phyloP scores from a whole-genome alignment of 176 grass and related monocot genomes.

The Thalia dealbata region DNA sequence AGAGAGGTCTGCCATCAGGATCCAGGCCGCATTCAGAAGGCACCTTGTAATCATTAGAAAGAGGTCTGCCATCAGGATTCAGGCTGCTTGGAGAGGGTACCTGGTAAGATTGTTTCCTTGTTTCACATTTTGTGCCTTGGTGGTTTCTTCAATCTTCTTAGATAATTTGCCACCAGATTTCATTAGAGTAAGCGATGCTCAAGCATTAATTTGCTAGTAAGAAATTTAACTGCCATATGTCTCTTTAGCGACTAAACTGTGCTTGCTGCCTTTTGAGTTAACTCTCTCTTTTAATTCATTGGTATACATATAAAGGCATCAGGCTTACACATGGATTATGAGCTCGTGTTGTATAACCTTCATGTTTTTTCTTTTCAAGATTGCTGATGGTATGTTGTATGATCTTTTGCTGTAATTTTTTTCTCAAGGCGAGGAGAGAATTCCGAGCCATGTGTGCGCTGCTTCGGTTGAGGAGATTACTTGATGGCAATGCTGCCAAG shows the following conservation, averaged over 20 bases:
- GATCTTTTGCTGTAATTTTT: not conserved
- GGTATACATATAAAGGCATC: not conserved
- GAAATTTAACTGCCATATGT: not conserved
- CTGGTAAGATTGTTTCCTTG: conserved; percentile 38
- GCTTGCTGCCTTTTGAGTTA: too few relatives aligned
- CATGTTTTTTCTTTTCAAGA: not conserved
- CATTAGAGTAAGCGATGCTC: not conserved
- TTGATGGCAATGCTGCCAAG: conserved; percentile 74
- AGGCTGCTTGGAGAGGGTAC: conserved; percentile 24
- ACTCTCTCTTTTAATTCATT: too few relatives aligned
- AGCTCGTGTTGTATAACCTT: not conserved
- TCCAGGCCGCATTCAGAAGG: too few relatives aligned
- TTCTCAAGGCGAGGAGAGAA: conserved; percentile 62
- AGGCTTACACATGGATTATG: not conserved
- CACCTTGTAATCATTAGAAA: too few relatives aligned
- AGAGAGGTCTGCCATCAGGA: too few relatives aligned
- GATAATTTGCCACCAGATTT: not conserved
- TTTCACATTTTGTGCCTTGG: not conserved
- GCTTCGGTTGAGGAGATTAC: conserved; percentile 62
- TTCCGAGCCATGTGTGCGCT: conserved; percentile 62
- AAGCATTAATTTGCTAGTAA: not conserved
- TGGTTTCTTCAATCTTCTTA: not conserved
- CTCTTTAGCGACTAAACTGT: not conserved
- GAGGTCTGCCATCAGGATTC: too few relatives aligned
- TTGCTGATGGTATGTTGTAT: not conserved